Conservation (phyloP, 805 yeast genomes). For the Candida silvatica region DNA sequence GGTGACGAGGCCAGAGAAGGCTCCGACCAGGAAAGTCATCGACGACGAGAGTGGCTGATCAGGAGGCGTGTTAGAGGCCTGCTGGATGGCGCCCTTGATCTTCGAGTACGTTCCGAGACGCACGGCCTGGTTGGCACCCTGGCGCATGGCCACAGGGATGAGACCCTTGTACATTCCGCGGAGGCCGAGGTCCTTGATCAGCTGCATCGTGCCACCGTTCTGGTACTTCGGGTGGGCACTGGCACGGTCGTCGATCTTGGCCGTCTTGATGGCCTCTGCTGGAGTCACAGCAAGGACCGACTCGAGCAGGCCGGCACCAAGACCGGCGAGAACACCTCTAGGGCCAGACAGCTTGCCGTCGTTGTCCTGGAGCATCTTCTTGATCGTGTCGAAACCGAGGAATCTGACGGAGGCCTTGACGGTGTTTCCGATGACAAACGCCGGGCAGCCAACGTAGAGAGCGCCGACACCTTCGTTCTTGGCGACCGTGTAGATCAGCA, state of each 20-base stretch:
- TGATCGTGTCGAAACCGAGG: conserved; percentile 85
- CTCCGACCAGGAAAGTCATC: conserved; percentile 82
- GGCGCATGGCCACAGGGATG: conserved; percentile 89
- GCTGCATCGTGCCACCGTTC: conserved; percentile 52
- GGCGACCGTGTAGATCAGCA: conserved; percentile 66
- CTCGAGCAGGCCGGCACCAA: conserved; percentile 93
- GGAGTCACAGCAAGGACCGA: conserved; percentile 94
- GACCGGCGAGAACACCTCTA: conserved; percentile 91
- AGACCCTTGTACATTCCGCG: conserved; percentile 83
- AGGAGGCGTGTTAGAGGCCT: conserved; percentile 56
- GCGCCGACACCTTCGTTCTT: conserved; percentile 71
- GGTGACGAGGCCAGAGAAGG: conserved; percentile 82
- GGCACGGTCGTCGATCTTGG: conserved; percentile 88
- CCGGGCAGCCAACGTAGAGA: conserved; percentile 92
- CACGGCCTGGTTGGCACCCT: conserved; percentile 93
- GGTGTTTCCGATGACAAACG: conserved; percentile 92
- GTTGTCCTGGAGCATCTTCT: conserved; percentile 65
- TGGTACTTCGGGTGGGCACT: conserved; percentile 70
- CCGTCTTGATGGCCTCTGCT: conserved; percentile 93
- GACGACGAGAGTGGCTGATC: conserved; percentile 67
- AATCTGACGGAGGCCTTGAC: conserved; percentile 95
- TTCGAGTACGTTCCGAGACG: conserved; percentile 89
- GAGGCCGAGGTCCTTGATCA: conserved; percentile 72
- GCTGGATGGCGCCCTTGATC: conserved; percentile 72
- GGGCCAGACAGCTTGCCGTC: conserved; percentile 85